These are phyloP conservation scores for Colletotrichum orchidophilum DNA, from an alignment of 2,329 filamentous ascomycete species.

Conservation along the genomic window DNA sequence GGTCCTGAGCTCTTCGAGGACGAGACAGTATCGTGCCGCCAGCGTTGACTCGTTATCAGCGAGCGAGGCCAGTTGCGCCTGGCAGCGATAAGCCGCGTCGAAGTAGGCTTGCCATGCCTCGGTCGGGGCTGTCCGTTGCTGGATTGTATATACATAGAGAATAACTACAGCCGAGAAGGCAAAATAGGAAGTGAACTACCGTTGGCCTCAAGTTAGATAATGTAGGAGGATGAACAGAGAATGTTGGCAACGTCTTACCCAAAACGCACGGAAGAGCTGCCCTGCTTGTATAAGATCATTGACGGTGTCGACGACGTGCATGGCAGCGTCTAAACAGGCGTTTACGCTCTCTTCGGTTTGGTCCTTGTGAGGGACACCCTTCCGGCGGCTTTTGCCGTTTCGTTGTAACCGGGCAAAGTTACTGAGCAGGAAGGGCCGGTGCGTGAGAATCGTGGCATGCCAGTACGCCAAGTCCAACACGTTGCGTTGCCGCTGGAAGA, in stretches of 20 bases:
- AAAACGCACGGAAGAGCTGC: conserved; percentile 51
- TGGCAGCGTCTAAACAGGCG: conserved; percentile 49
- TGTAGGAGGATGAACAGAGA: background rate
- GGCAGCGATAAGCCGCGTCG: conserved; percentile 49
- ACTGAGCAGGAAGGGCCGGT: conserved; percentile 49
- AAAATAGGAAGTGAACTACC: conserved; percentile 51
- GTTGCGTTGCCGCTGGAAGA: conserved; percentile 52
- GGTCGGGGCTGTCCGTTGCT: conserved; percentile 41
- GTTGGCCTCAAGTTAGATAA: background rate
- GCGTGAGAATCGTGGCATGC: conserved; percentile 52
- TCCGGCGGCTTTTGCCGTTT: conserved; percentile 21
- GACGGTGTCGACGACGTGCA: conserved; percentile 48
- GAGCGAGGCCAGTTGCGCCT: conserved; percentile 48
- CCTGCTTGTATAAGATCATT: conserved; percentile 47
- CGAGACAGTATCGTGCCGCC: conserved; percentile 51
- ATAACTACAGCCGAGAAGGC: conserved; percentile 55
- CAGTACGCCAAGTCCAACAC: conserved; percentile 53
- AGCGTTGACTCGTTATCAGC: conserved; percentile 48
- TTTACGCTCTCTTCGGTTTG: conserved; percentile 36
- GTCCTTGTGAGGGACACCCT: background rate
- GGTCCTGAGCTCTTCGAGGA: conserved; percentile 46
- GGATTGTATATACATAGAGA: conserved; percentile 55
- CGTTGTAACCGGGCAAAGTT: conserved; percentile 43
- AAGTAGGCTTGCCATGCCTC: conserved; percentile 44
- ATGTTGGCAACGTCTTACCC: conserved; percentile 42